Evolutionary conservation across 768 basidiomycete genomes (phyloP).

Genomic region (Leccinum arenicola): DNA sequence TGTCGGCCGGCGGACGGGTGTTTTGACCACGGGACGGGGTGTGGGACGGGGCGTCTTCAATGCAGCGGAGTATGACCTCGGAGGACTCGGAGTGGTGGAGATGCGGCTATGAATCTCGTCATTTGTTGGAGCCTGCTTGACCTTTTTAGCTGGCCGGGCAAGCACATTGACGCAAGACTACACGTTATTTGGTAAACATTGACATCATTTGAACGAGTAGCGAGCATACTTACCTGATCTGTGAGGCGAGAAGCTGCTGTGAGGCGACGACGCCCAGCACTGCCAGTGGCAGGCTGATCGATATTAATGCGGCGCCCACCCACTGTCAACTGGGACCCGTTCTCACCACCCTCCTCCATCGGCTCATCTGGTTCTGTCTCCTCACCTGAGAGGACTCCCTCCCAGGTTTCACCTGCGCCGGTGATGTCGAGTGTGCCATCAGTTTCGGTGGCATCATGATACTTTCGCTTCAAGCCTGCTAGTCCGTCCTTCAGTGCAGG

Average conservation of each 20-base stretch:
- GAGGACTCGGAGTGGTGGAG: background rate
- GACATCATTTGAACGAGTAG: background rate
- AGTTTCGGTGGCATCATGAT: too few relatives aligned
- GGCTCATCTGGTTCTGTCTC: background rate
- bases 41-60: background rate
- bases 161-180: background rate
- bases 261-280: too few relatives aligned
- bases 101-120: background rate
- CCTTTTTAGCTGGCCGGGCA: background rate
- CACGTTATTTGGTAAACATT: background rate
- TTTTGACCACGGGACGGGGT: too few relatives aligned
- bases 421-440: too few relatives aligned
- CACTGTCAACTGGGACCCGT: too few relatives aligned
- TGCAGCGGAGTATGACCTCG: background rate
- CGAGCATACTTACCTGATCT: too few relatives aligned
- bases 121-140: background rate
- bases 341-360: too few relatives aligned
- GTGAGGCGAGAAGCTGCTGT: too few relatives aligned
- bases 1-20: too few relatives aligned
- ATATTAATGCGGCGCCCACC: too few relatives aligned
- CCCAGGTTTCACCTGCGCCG: too few relatives aligned
- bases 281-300: too few relatives aligned
- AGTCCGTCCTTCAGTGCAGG: background rate
- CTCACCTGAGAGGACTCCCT: background rate
- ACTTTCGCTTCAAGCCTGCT: background rate